Evolutionary conservation across 768 basidiomycete genomes (phyloP), one percentile per base, ranked within the genome.

Genomic region (Asterophora parasitica): DNA sequence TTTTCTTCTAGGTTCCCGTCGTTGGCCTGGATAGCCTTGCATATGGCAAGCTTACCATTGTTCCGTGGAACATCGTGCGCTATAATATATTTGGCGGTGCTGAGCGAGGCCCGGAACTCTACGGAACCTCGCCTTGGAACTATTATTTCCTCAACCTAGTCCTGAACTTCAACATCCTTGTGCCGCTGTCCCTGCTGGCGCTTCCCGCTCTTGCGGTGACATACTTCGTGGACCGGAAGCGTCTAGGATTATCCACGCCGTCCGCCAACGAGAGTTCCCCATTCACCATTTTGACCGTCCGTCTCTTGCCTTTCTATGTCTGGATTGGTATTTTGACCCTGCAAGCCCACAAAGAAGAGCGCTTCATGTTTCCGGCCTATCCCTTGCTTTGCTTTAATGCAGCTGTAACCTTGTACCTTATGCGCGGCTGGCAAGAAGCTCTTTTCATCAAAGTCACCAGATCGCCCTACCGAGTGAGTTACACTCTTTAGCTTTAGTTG

Each of bases 311-410:
- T 0, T 72, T 95, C 51, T 97, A 98, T 67, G 54, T 97, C n/a
- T 98, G 96, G 95, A 58, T 85, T 38, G 77, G 66, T 1, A 85
- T 96, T 52, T 69, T 99, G 55, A 82, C 81, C 4, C 56, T 73
- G 2, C 95, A 98, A 67, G 71, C 86, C 1, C 96, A 99, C 68
- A 99, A 99, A 68, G 96, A 99, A 66, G 96, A 99, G 62, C 77
- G 96, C n/a, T 99, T 99, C 71, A 88, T 97, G 83, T 98, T 85
- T 65, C 95, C 96, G 0, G 85, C 81, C 2, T 98, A 95, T 63
- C 88, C 92, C 1, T 65, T 98, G 27, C 66, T 98, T 39, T 92
- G 91, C 61, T 92, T 98, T 69, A 97, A 97, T 60, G 95, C 93
- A 0, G 90, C 92, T 4, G 83, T 93, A n/a, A 75, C 84, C 10